Base-by-base conservation (phyloP, 2,329 filamentous ascomycete genomes). In the Cylindrodendrum hubeiense region DNA sequence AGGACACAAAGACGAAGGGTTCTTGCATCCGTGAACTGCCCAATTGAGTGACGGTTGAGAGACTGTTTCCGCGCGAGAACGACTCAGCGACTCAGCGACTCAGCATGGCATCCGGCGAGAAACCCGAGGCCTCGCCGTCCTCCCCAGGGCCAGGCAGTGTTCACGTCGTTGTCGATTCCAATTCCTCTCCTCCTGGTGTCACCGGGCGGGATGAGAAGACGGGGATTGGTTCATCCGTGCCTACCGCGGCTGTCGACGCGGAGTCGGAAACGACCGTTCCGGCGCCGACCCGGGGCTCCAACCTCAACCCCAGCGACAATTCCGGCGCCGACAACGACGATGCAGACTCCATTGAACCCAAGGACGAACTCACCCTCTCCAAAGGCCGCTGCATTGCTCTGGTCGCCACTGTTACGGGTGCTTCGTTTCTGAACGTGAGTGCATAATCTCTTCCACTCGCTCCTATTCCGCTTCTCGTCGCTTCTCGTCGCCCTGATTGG, bases 361-460 rank as follows among this genome's bases (percentile, higher is more conserved):
- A 74, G 21, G 61, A 74, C 10, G 70, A 67, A 17, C 66, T 82
- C 13, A 78, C 78, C 4, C 75, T 85, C 43, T 87, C 86, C 22
- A 87, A 82, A 69, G 82, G 79, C n/a, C 79, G 83, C 24, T 84
- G 84, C 65, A 85, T 89, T 47, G 86, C 84, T 5, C 79, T 89
- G 12, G 87, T 88, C 5, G 81, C 81, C 1, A 88, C 86, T 0
- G 79, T 87, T 6, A 84, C 85, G 0, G 86, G 86, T 4, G 87
- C 87, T 10, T 84, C 83, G 10, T 89, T 89, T 70, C 77, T 87
- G 67, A 89, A 89, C 65, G 86, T 85, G 72, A 71, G 75, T 21
- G 28, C 34, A 58, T n/a, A n/a, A n/a, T n/a, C n/a, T n/a, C n/a
- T n/a, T n/a, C n/a, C n/a, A n/a, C n/a, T n/a, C n/a, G n/a, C n/a